Evolutionary conservation across 2,329 filamentous ascomycete genomes (phyloP).

Genomic region (Hypoxylon sp.): DNA sequence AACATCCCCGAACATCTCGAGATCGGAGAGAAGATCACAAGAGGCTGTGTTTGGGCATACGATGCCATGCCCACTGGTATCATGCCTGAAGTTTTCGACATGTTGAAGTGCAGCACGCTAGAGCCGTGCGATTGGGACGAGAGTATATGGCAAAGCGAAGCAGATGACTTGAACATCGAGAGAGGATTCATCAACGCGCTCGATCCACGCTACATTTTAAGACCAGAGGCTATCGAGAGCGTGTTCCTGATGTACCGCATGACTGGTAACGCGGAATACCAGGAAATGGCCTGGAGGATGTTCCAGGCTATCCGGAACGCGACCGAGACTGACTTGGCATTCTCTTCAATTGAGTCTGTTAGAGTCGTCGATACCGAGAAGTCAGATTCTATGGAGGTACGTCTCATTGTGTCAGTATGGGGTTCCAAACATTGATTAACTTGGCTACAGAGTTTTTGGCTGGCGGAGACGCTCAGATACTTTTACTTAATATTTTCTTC

Average conservation of each 20-base stretch:
- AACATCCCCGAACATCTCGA: constrained; percentile 55
- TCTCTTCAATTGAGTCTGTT: constrained; percentile 59
- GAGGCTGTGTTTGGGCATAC: constrained; percentile 69
- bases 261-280: constrained; percentile 57
- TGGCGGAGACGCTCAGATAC: constrained; percentile 78
- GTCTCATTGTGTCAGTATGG: constrained; percentile 1
- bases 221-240: constrained; percentile 62
- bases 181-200: constrained; percentile 70
- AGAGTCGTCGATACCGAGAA: constrained; percentile 56
- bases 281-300: constrained; percentile 63
- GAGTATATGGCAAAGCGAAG: constrained; percentile 37
- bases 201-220: constrained; percentile 59
- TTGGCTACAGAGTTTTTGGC: constrained; percentile 71
- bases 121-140: constrained; percentile 55
- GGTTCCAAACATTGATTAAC: constrained; percentile 49
- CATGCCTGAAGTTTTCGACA: constrained; percentile 65
- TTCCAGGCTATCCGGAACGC: constrained; percentile 56
- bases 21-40: constrained; percentile 57
- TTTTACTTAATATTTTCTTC: constrained; percentile 77
- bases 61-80: constrained; percentile 61
- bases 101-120: constrained; percentile 53
- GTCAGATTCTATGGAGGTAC: constrained; percentile 42
- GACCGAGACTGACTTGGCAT: constrained; percentile 57
- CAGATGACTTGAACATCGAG: constrained; percentile 44
- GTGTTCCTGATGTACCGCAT: constrained; percentile 63